These are phyloP conservation scores for Suillus americanus DNA, from an alignment of 768 basidiomycete species.

Conservation along the genomic window DNA sequence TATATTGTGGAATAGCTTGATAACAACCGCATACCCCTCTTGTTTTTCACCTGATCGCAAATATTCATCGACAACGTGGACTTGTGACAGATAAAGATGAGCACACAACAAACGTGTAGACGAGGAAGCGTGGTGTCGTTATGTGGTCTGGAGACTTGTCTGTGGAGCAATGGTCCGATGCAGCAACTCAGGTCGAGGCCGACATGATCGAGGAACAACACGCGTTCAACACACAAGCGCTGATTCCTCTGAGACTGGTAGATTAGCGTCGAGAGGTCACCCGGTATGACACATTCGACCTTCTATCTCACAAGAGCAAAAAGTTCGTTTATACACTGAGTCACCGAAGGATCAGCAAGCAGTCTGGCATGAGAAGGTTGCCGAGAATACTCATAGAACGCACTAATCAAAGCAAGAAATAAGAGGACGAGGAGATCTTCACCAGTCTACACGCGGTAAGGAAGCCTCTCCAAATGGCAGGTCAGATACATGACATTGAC, in stretches of 20 bases:
- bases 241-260: slow-evolving; percentile 40
- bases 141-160: slow-evolving; percentile 54
- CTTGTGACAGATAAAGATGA: slow-evolving; percentile 71
- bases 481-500: slow-evolving; percentile 51
- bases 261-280: slow-evolving; percentile 30
- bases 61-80: slow-evolving; percentile 74
- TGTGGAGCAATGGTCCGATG: slow-evolving; percentile 72
- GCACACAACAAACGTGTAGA: slow-evolving; percentile 70
- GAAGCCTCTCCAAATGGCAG: slow-evolving; percentile 58
- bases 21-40: slow-evolving; percentile 47
- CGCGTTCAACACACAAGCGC: slow-evolving; percentile 56
- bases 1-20: slow-evolving; percentile 50
- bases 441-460: slow-evolving; percentile 31
- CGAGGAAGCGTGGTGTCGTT: slow-evolving; percentile 63
- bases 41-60: slow-evolving; percentile 52
- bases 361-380: slow-evolving; percentile 26
- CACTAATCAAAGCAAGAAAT: slow-evolving; percentile 29
- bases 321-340: slow-evolving; percentile 18
- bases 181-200: slow-evolving; percentile 53
- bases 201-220: slow-evolving; percentile 69
- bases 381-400: slow-evolving; percentile 29
- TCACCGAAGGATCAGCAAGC: slow-evolving; percentile 25
- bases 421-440: slow-evolving; percentile 28
- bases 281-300: slow-evolving; percentile 30
- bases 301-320: slow-evolving; percentile 22